Evolutionary conservation across 2,329 filamentous ascomycete species (phyloP), one percentile per base, ranked within the genome.

Genomic region (Atkinsonella texensis): DNA sequence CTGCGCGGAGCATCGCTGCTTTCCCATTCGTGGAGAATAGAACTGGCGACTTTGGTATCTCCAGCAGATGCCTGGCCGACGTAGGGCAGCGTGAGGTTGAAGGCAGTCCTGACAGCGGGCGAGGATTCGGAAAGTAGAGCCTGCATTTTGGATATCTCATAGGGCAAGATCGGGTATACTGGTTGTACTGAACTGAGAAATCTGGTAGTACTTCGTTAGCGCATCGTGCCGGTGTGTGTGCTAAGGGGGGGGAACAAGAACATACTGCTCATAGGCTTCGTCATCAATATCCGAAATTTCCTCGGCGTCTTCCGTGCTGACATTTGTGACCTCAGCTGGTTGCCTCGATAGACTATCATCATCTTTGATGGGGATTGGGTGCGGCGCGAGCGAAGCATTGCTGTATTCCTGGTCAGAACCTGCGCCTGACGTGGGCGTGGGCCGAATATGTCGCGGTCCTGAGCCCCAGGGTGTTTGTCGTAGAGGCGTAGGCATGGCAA

Each of bases 181-280:
- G 80, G 79, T 58, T 88, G 84, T 18, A 88, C 77, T 13, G 77
- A 69, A 4, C 72, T 72, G 50, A 85, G 75, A 57, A 87, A 88
- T 56, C 79, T 83, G 32, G 28, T 13, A 28, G 7, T 20, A 15
- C 1, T 2, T 6, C 28, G 18, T 56, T 38, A 56, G 55, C 42
- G 15, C 15, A 8, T 9, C 15, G 5, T 45, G 40, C 38, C n/a
- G 15, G 9, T 17, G 38, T 35, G 38, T 35, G 18, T 31, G 40
- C 28, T 18, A 10, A 28, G 28, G 28, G 28, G 28, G 28, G 11
- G 23, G 12, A 28, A 40, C 17, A 40, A 5, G 9, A 39, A 60
- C 72, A 59, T 57, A 75, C 74, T 70, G 70, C 46, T 72, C 67
- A 48, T 76, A 73, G 4, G 68, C 67, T 28, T 63, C 65, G 31